phyloP scores from a whole-genome alignment of 768 basidiomycete genomes.

The Xanthoconium purpureum region DNA sequence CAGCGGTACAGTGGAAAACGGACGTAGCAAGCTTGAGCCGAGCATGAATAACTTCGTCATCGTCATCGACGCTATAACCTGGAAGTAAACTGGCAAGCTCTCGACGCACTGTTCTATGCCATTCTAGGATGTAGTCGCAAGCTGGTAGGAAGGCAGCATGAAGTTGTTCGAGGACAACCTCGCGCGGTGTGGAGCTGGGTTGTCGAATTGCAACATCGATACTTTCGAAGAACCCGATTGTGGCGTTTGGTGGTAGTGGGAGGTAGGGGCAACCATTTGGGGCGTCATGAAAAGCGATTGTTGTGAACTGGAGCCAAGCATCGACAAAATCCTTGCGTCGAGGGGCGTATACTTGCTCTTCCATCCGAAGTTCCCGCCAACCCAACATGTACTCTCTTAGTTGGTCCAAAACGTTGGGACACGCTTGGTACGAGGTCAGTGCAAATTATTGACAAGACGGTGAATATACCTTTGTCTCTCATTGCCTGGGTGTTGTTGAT shows the following conservation, averaged over 20 bases:
- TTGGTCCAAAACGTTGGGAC: conserved; percentile 14
- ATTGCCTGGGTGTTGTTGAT: conserved; percentile 25
- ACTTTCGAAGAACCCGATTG: conserved; percentile 20
- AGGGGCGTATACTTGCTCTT: conserved; percentile 26
- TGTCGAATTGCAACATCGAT: conserved; percentile 29
- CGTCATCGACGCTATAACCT: conserved; percentile 14
- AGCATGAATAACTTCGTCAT: conserved; percentile 14
- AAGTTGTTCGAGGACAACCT: conserved; percentile 17
- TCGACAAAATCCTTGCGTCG: conserved; percentile 28
- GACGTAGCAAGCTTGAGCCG: conserved; percentile 30
- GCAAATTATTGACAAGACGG: not conserved
- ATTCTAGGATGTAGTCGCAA: conserved; percentile 20
- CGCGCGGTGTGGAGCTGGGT: not conserved
- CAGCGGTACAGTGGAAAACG: conserved; percentile 22
- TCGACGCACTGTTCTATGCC: conserved; percentile 27
- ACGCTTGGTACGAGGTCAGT: conserved; percentile 19
- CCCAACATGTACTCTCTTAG: conserved; percentile 26
- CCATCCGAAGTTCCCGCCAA: conserved; percentile 32
- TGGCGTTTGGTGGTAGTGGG: conserved; percentile 28
- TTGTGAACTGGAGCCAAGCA: conserved; percentile 25
- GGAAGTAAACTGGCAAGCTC: conserved; percentile 29
- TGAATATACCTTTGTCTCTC: conserved; percentile 20
- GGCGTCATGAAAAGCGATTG: conserved; percentile 10
- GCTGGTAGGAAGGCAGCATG: conserved; percentile 13
- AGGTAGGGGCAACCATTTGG: conserved; percentile 18